Conservation (phyloP, 768 basidiomycete species). For the Lentinula aciculospora region DNA sequence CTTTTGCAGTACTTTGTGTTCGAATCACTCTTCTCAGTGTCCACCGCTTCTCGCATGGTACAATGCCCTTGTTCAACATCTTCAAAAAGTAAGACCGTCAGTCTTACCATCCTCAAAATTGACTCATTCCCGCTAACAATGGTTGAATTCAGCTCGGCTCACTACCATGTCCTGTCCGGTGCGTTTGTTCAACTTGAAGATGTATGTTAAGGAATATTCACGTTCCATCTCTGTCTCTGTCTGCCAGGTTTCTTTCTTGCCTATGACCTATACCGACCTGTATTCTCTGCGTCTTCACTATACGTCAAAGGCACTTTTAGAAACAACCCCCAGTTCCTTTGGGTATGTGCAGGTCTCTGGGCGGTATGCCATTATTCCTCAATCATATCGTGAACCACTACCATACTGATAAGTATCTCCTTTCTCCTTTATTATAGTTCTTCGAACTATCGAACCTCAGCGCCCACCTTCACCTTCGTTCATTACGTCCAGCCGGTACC, state of each 20-base stretch:
- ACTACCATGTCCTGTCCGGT: conserved; percentile 84
- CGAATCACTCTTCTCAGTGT: conserved; percentile 41
- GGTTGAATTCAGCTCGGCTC: conserved; percentile 56
- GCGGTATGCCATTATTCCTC: conserved; percentile 45
- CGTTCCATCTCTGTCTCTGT: neutral
- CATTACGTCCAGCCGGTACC: conserved; percentile 76
- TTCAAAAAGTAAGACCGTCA: conserved; percentile 72
- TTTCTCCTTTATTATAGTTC: conserved; percentile 43
- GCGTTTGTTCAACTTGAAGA: neutral
- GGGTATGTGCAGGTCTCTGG: conserved; percentile 63
- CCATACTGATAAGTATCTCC: neutral
- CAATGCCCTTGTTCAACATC: conserved; percentile 83
- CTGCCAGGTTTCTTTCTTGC: conserved; percentile 67
- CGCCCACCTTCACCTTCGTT: conserved; percentile 78
- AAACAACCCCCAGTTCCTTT: conserved; percentile 63
- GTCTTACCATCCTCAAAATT: too few species aligned
- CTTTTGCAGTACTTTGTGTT: neutral
- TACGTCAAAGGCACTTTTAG: conserved; percentile 58
- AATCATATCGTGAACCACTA: neutral
- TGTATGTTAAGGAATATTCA: neutral
- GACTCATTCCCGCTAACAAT: neutral
- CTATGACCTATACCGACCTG: conserved; percentile 75
- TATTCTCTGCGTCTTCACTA: conserved; percentile 61
- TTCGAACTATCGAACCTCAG: conserved; percentile 80
- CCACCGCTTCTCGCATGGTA: conserved; percentile 92